A percentile compares a stretch with the other conserved stretches of the same genome.
Conservation (phyloP, 352 stramenopile genomes). For the Globisporangium cederbergense region DNA sequence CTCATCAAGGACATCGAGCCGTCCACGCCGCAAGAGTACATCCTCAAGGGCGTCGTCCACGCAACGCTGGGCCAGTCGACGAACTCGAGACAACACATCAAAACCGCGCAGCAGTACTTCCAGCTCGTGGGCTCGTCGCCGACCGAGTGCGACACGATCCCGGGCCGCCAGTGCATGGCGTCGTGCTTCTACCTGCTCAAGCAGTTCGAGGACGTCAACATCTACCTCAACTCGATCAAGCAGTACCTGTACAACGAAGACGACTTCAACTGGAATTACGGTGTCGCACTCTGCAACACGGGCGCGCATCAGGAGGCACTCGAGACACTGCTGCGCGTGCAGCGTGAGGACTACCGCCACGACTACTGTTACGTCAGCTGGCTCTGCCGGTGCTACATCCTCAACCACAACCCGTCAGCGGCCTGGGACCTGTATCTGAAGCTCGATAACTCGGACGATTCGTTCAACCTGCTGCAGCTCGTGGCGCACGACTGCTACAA, state of each 20-base stretch:
- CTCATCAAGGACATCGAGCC: slow-evolving; percentile 95
- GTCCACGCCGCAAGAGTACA: slow-evolving; percentile 92
- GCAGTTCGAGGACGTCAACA: slow-evolving; percentile 97
- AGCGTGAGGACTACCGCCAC: slow-evolving; percentile 89
- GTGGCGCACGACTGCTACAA: slow-evolving; percentile 98
- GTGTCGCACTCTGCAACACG: slow-evolving; percentile 89
- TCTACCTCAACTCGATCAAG: slow-evolving; percentile 97
- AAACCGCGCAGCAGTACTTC: slow-evolving; percentile 93
- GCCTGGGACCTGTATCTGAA: slow-evolving; percentile 97
- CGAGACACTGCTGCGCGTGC: slow-evolving; percentile 90
- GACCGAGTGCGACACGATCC: slow-evolving; percentile 96
- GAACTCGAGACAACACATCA: slow-evolving; percentile 89
- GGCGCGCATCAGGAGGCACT: slow-evolving; percentile 92
- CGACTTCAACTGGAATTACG: slow-evolving; percentile 98
- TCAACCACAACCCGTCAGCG: slow-evolving; percentile 92
- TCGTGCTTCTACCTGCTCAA: slow-evolving; percentile 96
- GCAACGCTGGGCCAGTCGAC: slow-evolving; percentile 87
- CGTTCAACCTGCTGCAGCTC: slow-evolving; percentile 94
- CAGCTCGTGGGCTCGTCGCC: slow-evolving; percentile 92
- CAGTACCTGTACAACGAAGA: slow-evolving; percentile 96
- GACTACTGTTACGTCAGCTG: slow-evolving; percentile 93
- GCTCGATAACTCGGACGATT: slow-evolving; percentile 93
- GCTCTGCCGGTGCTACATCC: slow-evolving; percentile 92
- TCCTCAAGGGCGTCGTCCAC: slow-evolving; percentile 90
- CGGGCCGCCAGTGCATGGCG: slow-evolving; percentile 96